phyloP scores from a whole-genome alignment of 805 yeast genomes.

The Saccharomycopsis lassenensis region DNA sequence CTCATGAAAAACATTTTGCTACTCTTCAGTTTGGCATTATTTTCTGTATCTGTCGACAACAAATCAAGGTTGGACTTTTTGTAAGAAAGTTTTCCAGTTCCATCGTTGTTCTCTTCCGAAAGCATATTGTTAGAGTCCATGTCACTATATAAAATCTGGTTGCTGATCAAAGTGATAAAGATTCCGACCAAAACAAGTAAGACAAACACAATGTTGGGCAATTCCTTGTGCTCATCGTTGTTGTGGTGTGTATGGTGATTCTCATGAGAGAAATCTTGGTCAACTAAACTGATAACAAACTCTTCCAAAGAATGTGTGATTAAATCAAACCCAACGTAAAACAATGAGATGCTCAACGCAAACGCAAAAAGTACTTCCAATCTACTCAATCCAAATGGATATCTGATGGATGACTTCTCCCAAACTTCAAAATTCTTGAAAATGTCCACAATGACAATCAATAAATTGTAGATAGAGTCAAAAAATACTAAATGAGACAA shows the following conservation, averaged over 20 bases:
- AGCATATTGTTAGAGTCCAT: conserved; percentile 13
- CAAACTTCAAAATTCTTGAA: conserved; percentile 91
- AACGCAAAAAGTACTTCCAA: conserved; percentile 81
- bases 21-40: too few relatives aligned
- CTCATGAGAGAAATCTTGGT: conserved; percentile 22
- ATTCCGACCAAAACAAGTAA: conserved; percentile 21
- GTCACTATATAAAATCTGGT: conserved; percentile 15
- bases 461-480: conserved; percentile 69
- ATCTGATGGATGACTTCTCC: conserved; percentile 68
- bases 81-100: conserved; percentile 2
- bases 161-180: conserved; percentile 25
- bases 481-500: conserved; percentile 81
- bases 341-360: conserved; percentile 71
- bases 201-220: conserved; percentile 25
- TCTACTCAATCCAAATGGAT: conserved; percentile 91
- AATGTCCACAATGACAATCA: conserved; percentile 61
- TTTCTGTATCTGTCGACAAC: too few relatives aligned
- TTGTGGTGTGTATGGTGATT: conserved; percentile 24
- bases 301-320: conserved; percentile 84
- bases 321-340: conserved; percentile 87
- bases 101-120: background rate
- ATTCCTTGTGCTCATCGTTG: conserved; percentile 19
- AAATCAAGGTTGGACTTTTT: conserved; percentile 10
- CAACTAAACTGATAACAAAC: conserved; percentile 29
- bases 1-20: too few relatives aligned